Conservation (phyloP, 139 green algal species). For the Nannochloris sp. region DNA sequence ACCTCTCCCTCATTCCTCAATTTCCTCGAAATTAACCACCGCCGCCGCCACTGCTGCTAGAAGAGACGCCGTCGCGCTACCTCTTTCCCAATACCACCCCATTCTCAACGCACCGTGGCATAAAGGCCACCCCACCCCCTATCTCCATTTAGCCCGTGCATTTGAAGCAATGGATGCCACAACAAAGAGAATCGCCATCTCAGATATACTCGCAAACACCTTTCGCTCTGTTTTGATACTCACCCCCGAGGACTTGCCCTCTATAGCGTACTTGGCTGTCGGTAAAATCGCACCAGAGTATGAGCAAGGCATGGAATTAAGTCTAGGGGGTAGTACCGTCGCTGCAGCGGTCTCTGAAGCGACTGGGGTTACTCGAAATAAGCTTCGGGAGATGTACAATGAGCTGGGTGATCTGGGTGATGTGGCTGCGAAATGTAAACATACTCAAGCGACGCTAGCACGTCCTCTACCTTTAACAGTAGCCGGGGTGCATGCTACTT, state of each 20-base stretch:
- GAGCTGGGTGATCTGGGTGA: conserved; percentile 74
- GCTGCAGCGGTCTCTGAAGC: conserved; percentile 42
- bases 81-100: conserved; percentile 34
- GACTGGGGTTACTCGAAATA: conserved; percentile 39
- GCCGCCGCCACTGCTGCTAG: conserved; percentile 4
- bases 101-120: conserved; percentile 46
- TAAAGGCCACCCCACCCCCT: conserved; percentile 46
- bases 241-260: conserved; percentile 52
- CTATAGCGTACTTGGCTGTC: conserved; percentile 54
- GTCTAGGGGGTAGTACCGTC: conserved; percentile 55
- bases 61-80: conserved; percentile 7
- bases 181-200: conserved; percentile 60
- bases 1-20: background rate
- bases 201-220: conserved; percentile 33
- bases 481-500: conserved; percentile 41
- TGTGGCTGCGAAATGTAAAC: conserved; percentile 60
- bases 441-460: conserved; percentile 55
- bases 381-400: conserved; percentile 64
- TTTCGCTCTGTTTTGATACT: conserved; percentile 42
- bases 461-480: conserved; percentile 58
- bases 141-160: conserved; percentile 65
- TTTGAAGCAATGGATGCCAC: conserved; percentile 62
- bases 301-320: conserved; percentile 32
- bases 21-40: background rate
- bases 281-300: conserved; percentile 70